phyloP scores from a whole-genome alignment of 192 early-diverging fungal species.

The Backusella mclennaniae region DNA sequence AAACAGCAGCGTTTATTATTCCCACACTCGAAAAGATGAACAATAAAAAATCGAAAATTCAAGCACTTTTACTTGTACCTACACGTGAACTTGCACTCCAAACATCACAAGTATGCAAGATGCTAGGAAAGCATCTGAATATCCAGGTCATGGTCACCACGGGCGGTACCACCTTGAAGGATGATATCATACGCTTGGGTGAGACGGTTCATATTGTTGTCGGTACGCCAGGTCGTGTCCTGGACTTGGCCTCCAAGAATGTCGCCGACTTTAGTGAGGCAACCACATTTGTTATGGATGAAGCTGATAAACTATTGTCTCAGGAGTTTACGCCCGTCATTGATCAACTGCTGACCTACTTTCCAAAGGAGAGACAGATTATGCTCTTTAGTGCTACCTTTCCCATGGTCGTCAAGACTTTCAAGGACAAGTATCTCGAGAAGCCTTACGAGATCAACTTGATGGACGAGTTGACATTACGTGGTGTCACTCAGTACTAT shows the following conservation, averaged over 20 bases:
- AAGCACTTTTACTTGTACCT: conserved; percentile 92
- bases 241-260: conserved; percentile 94
- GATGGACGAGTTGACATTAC: conserved; percentile 98
- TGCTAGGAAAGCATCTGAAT: conserved; percentile 92
- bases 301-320: conserved; percentile 97
- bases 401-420: conserved; percentile 95
- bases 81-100: conserved; percentile 98
- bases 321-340: conserved; percentile 99
- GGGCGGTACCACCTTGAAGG: conserved; percentile 96
- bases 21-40: conserved; percentile 94
- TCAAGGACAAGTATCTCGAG: conserved; percentile 95
- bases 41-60: conserved; percentile 80
- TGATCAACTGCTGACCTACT: conserved; percentile 92
- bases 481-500: conserved; percentile 99
- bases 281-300: conserved; percentile 96
- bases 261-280: conserved; percentile 90
- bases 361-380: conserved; percentile 88
- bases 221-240: conserved; percentile 94
- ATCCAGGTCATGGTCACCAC: conserved; percentile 99
- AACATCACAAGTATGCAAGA: conserved; percentile 98
- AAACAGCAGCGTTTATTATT: conserved; percentile 98
- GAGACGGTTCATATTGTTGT: conserved; percentile 96
- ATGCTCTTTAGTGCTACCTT: conserved; percentile 97
- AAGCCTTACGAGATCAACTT: conserved; percentile 99
- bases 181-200: conserved; percentile 93